A percentile compares a stretch with the other conserved stretches of the same genome.
Evolutionary conservation across 2,329 filamentous ascomycete species (phyloP).

Genomic region (Magnaporthales sp.): DNA sequence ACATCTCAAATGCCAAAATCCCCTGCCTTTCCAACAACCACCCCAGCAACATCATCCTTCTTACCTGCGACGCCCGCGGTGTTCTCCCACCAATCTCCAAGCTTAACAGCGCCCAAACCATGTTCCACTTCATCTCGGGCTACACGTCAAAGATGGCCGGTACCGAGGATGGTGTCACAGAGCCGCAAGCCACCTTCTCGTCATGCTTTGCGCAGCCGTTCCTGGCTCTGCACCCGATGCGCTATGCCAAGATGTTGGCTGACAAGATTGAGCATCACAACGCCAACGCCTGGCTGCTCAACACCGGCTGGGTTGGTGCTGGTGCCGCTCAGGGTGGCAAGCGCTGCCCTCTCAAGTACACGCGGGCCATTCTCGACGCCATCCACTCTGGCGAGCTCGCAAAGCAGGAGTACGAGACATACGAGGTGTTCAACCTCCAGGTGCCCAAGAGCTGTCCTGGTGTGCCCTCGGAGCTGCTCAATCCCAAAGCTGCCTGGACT

Average conservation of each 20-base stretch:
- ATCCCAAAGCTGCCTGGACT: slow-evolving; percentile 90
- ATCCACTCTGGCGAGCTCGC: slow-evolving; percentile 97
- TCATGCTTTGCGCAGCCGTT: slow-evolving; percentile 99
- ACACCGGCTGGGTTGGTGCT: slow-evolving; percentile 95
- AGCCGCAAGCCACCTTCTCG: slow-evolving; percentile 97
- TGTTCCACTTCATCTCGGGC: slow-evolving; percentile 99
- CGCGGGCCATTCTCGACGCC: slow-evolving; percentile 92
- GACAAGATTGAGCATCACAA: slow-evolving; percentile 96
- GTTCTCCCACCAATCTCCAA: slow-evolving; percentile 97
- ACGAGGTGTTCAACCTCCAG: slow-evolving; percentile 92
- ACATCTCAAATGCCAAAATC: slow-evolving; percentile 98
- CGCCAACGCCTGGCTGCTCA: slow-evolving; percentile 95
- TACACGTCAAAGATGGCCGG: slow-evolving; percentile 99
- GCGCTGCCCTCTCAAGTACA: slow-evolving; percentile 97
- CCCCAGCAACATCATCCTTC: slow-evolving; percentile 94
- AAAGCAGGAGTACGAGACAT: slow-evolving; percentile 86
- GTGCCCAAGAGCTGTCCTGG: slow-evolving; percentile 88
- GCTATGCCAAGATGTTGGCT: slow-evolving; percentile 96
- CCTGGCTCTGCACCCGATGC: slow-evolving; percentile 97
- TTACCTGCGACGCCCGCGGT: slow-evolving; percentile 96
- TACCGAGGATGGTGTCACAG: slow-evolving; percentile 92
- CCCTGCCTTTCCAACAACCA: slow-evolving; percentile 82
- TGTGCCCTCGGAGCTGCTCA: slow-evolving; percentile 86
- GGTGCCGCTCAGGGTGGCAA: slow-evolving; percentile 86
- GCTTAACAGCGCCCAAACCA: slow-evolving; percentile 87